Evolutionary conservation across 768 basidiomycete species (phyloP), one percentile per base, ranked within the genome.

Genomic region (Tricholoma terreum): DNA sequence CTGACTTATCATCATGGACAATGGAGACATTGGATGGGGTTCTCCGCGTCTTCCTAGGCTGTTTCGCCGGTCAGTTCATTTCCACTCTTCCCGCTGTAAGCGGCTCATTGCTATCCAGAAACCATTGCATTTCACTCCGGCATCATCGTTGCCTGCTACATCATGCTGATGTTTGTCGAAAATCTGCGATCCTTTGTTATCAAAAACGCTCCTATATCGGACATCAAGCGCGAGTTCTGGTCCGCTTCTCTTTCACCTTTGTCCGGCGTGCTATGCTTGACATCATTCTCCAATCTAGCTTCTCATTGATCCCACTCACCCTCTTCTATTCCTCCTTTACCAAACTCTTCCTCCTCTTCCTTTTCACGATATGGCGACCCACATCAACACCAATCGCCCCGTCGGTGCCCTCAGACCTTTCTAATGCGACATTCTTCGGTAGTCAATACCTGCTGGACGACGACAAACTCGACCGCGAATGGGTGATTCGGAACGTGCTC

Each of bases 261-360:
- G 12, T 6, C 24, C 22, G 4, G 30, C 12, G 46, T 5, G 30
- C 7, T 10, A 9, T n/a, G 7, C 17, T 14, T 49, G n/a, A 54
- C 24, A 53, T 42, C 14, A 14, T 57, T 10, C 53, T 54, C 22
- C 24, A 30, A 42, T 12, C 9, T 60, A 90, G 89, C 62, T 79
- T 86, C 53, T 87, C 89, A 0, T 79, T 91, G 34, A 81, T 94
- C 38, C 86, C 92, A 3, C 77, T 94, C n/a, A 84, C 84, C 11
- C 75, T 93, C 5, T 79, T 92, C 67, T 93, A 93, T 65, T 91
- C 91, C 0, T 94, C 91, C 2, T 71, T 92, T 19, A 90, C 87
- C 5, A 94, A 93, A 66, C 79, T 90, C 15, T 92, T 93, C 66
- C 79, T 94, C 5, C 79, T 94, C n/a, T 84, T 90, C 63, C 77